These are phyloP conservation scores for Boletus sensibilis DNA, from an alignment of 768 basidiomycete genomes.

Conservation along the genomic window DNA sequence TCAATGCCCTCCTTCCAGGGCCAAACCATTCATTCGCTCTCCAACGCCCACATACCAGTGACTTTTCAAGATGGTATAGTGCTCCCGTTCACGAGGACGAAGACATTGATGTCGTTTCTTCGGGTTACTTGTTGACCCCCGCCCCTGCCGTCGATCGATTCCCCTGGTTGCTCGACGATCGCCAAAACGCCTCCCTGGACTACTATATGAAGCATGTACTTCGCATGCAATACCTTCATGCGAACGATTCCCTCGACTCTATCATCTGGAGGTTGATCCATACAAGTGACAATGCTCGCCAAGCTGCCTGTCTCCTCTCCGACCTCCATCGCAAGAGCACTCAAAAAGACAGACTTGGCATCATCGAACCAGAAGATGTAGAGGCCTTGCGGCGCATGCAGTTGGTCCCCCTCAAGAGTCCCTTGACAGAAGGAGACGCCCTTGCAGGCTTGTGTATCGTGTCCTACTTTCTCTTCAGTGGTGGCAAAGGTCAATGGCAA, in stretches of 20 bases:
- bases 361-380: constrained; percentile 25
- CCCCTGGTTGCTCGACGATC: constrained; percentile 12
- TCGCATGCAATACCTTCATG: constrained; percentile 67
- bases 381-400: constrained; percentile 28
- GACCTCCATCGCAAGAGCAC: constrained; percentile 47
- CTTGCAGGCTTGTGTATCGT: constrained; percentile 77
- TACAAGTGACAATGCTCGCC: constrained; percentile 45
- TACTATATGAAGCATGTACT: constrained; percentile 66
- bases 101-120: constrained; percentile 22
- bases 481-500: constrained; percentile 69
- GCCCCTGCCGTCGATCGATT: constrained; percentile 8
- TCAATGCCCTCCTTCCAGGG: constrained; percentile 63
- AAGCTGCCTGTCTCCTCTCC: constrained; percentile 63
- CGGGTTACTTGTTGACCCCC: constrained; percentile 16
- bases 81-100: constrained; percentile 12
- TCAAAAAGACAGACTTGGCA: constrained; percentile 23
- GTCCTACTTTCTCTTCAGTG: constrained; percentile 75
- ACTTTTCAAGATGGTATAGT: constrained; percentile 26
- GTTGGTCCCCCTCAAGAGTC: constrained; percentile 18
- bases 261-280: constrained; percentile 54
- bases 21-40: constrained; percentile 24
- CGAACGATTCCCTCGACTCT: constrained; percentile 44
- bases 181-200: constrained; percentile 22
- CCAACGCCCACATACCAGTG: constrained; percentile 31
- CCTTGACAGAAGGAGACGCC: constrained; percentile 61